Base-by-base conservation (phyloP, 2,329 filamentous ascomycete species). In the Rutstroemia sp. region DNA sequence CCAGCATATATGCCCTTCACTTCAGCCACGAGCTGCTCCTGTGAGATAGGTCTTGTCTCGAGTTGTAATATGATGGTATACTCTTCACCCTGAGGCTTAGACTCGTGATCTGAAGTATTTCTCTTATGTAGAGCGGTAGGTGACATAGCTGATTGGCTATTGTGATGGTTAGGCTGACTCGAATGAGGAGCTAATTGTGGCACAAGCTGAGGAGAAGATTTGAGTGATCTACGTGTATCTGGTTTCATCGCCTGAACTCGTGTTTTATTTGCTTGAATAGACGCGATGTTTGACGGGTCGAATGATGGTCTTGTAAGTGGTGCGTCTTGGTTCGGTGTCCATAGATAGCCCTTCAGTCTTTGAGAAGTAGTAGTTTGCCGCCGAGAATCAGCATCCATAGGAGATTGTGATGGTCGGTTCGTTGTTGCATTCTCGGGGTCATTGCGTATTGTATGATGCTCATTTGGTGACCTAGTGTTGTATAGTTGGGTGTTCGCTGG, bases 1-100 rank as follows among this genome's bases (percentile, higher is more conserved):
- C 88, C 90, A 0, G 86, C 84, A 64, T 96, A 95, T 3, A 94
- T 94, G 0, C 64, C 64, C 48, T 67, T 68, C 6, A 67, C 64
- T 56, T 67, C 65, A 2, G 64, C 64, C 30, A 67, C 64, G 7
- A 67, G 54, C 48, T 68, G 65, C 44, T 66, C 64, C 48, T 67
- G 63, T 8, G 63, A 64, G 14, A 67, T 65, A 1, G 64, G 62
- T 0, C 84, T 84, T 57, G 75, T 72, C 0, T 72, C 73, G 4
- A 77, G 73, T 0, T 83, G 80, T 17, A 62, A 77, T 8, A 75
- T 73, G 25, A 75, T 72, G 6, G 75, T 74, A 62, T 84, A 80
- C 1, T 23, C 42, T 5, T 60, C 59, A 25, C 57, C 61, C 92
- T 94, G 16, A 80, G 83, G 64, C 96, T 34, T 51, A 39, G 46